Percentiles rank a stretch among this genome's conserved stretches.
Conservation (phyloP, 208 protist species). For the Crithidia sp. region DNA sequence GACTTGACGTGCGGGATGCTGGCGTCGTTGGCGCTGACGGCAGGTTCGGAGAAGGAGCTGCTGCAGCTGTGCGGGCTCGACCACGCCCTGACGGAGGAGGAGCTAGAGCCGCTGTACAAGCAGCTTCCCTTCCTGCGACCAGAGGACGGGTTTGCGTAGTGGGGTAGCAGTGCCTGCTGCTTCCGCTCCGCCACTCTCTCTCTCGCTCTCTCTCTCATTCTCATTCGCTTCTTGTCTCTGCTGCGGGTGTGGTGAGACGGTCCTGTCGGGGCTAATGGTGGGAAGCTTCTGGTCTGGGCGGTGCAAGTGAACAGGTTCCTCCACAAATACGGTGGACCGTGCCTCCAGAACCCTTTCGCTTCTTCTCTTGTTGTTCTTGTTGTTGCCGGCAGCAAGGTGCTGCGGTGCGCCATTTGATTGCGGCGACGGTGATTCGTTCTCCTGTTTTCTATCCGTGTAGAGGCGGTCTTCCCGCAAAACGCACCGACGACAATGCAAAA, state of each 20-base stretch:
- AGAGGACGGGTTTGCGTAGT: conserved; percentile 34
- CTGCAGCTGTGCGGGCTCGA: conserved; percentile 68
- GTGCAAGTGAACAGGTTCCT: too few species aligned
- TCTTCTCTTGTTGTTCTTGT: background rate
- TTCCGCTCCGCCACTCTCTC: too few species aligned
- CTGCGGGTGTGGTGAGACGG: too few species aligned
- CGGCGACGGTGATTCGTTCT: too few species aligned
- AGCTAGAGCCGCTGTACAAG: conserved; percentile 80
- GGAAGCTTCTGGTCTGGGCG: too few species aligned
- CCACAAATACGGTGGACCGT: too few species aligned
- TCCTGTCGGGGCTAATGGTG: too few species aligned
- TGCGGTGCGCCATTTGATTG: too few species aligned
- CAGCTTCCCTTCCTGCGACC: conserved; percentile 80
- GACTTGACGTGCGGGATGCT: conserved; percentile 85
- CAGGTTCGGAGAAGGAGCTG: conserved; percentile 67
- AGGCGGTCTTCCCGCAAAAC: background rate
- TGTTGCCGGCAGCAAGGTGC: background rate
- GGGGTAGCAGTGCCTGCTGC: too few species aligned
- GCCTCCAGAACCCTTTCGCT: too few species aligned
- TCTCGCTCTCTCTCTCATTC: background rate
- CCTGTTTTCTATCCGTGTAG: too few species aligned
- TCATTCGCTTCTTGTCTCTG: background rate
- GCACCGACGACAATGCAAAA: background rate
- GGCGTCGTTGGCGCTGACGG: conserved; percentile 70
- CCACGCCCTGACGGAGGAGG: conserved; percentile 59